Base-by-base conservation (phyloP, 2,329 filamentous ascomycete genomes). In the Pseudogymnoascus sp. region DNA sequence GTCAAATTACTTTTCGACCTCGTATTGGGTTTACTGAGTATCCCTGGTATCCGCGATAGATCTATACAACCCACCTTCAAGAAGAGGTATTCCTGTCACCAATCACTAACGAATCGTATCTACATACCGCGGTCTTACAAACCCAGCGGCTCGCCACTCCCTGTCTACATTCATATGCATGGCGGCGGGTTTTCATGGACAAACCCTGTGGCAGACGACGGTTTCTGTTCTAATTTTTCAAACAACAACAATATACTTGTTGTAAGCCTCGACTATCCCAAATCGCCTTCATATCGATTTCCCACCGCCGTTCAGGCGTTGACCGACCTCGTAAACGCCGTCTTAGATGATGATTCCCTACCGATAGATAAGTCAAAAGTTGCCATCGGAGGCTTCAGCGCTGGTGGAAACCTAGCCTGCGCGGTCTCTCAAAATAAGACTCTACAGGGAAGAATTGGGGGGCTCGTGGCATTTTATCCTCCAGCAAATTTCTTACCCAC, bases 121-220 rank as follows among this genome's bases (percentile, higher is more conserved):
- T 81, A 79, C 72, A 74, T 76, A 56, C 78, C 78, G 0, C 36
- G 67, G 68, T 0, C 65, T 64, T 72, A 75, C 67, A 70, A 75
- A 28, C 67, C 69, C 3, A 68, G 68, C 0, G 66, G 67, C 3
- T 34, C 5, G 14, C 37, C 65, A 0, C 71, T 78, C 7, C 80
- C 81, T 0, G 73, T 79, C 1, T 74, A 82, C 60, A 72, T 84
- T 42, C 76, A 78, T 63, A 77, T 83, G 66, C 82, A 84, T 67
- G 82, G 82, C 62, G 81, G 82, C 61, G 80, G 80, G 36, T 83
- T 82, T 69, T 75, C 75, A 14, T 18, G 83, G 40, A 76, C 77
- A 69, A 68, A 73, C 11, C 76, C 80, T 0, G 62, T 69, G 25
- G 69, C 77, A 53, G 78, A 81, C 68, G 79, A 83, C 69, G 67